phyloP scores from a whole-genome alignment of 148 eudicot species.

The Cornus kousa region DNA sequence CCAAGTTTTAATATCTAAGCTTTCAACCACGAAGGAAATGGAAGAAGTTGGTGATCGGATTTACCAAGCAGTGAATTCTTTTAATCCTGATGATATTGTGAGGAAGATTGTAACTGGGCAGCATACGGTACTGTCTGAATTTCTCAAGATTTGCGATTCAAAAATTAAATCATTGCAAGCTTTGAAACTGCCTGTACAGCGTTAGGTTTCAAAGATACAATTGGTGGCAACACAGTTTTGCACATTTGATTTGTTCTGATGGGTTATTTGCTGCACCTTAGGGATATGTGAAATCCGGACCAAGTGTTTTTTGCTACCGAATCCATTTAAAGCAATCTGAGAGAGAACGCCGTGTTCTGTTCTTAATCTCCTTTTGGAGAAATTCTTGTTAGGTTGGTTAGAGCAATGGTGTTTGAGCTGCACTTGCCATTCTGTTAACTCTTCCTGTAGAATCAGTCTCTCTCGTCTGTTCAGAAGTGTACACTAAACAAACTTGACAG shows the following conservation, averaged over 20 bases:
- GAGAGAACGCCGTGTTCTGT: neutral
- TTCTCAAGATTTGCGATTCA: constrained; percentile 66
- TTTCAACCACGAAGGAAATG: constrained; percentile 33
- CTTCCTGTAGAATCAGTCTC: neutral
- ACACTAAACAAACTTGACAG: neutral
- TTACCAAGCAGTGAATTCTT: constrained; percentile 53
- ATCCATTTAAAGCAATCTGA: neutral
- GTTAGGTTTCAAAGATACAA: neutral
- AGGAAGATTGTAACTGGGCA: constrained; percentile 60
- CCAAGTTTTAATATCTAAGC: constrained; percentile 34
- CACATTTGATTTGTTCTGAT: neutral
- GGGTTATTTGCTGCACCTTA: neutral
- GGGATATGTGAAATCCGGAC: neutral
- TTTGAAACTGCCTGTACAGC: constrained; percentile 48
- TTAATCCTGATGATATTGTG: constrained; percentile 64
- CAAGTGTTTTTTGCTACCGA: neutral
- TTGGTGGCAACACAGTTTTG: neutral
- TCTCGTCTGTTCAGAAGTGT: constrained; percentile 1
- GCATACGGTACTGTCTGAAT: constrained; percentile 40
- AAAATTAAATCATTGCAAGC: constrained; percentile 54
- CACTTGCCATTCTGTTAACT: neutral
- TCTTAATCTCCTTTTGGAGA: constrained; percentile 1
- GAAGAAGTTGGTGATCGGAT: constrained; percentile 64
- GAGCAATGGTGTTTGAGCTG: neutral
- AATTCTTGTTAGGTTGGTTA: constrained; percentile 1